Evolutionary conservation across 805 yeast species (phyloP), one percentile per base, ranked within the genome.

Genomic region (Candida stauntonica): DNA sequence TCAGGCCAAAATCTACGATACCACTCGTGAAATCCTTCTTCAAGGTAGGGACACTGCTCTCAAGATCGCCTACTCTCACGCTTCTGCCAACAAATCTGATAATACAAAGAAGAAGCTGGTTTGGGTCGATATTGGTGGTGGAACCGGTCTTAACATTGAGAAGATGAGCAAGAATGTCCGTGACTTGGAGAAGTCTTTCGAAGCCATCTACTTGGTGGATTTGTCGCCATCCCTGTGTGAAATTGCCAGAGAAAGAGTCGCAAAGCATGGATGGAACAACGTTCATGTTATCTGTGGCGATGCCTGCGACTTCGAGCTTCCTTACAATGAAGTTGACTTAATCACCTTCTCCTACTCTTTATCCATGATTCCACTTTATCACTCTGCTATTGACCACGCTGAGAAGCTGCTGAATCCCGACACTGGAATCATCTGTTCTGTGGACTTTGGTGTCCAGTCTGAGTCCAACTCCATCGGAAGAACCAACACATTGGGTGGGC

Each of bases 71-170:
- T 69, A 66, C 21, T 58, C 80, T 18, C 88, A 83, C 57, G 60
- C 81, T 26, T 54, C 45, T 32, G 44, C 54, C 5, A 57, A 46
- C 35, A 40, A 44, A 13, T 19, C 36, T 2, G 66, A 63, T 36
- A 60, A 58, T 19, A 53, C 30, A 7, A 27, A 38, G 31, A 46
- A 57, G 29, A 70, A 71, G 35, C 61, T 81, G 31, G 77, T 81
- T 31, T 82, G 89, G 89, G 68, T 82, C 35, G 89, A 82, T 56
- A 73, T 86, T 53, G 95, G 94, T 35, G 94, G 94, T 23, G 95
- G 95, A 17, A 85, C 95, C 5, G 95, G 94, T 33, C 70, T 78
- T 60, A 85, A 85, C 62, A 80, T 85, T 51, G 93, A 85, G 60
- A 70, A 72, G 51, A 85, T 85, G 94, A 67, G 81, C 55, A 55